Conservation (phyloP, 108 stramenopile species). For the Cyclotella kingstonii region DNA sequence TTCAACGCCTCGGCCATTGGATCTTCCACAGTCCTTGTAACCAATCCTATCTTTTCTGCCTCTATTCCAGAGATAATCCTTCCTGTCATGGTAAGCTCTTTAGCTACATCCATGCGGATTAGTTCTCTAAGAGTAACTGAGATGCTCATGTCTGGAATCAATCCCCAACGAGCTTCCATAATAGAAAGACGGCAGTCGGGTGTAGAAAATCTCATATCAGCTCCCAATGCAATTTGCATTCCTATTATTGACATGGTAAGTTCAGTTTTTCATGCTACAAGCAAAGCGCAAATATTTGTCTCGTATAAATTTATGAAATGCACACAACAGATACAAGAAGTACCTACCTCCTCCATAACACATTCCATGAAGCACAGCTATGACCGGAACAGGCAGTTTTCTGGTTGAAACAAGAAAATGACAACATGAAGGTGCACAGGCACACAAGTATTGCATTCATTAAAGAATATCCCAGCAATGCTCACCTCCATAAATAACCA, state of each 20-base stretch:
- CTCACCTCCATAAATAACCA: conserved; percentile 73
- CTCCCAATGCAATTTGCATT: conserved; percentile 88
- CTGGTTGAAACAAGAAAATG: conserved; percentile 18
- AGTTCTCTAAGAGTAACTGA: conserved; percentile 71
- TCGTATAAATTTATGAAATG: too few species aligned
- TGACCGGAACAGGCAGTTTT: conserved; percentile 81
- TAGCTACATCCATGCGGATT: conserved; percentile 75
- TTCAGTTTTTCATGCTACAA: background rate
- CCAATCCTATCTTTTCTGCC: conserved; percentile 66
- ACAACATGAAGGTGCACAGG: background rate
- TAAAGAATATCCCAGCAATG: background rate
- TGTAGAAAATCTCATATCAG: conserved; percentile 80
- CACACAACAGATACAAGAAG: too few species aligned
- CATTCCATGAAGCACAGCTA: conserved; percentile 82
- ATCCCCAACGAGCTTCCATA: conserved; percentile 92
- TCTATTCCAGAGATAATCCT: conserved; percentile 67
- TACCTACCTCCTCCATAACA: conserved; percentile 82
- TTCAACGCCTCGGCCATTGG: conserved; percentile 70
- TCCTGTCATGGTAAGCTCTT: conserved; percentile 88
- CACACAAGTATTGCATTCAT: too few species aligned
- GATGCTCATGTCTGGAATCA: conserved; percentile 91
- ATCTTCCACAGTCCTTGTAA: conserved; percentile 77
- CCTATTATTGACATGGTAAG: conserved; percentile 18
- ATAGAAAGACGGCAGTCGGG: conserved; percentile 78
- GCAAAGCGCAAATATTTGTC: background rate